Conservation (phyloP, 495 filamentous ascomycete species). For the Aeminium ludgeri region DNA sequence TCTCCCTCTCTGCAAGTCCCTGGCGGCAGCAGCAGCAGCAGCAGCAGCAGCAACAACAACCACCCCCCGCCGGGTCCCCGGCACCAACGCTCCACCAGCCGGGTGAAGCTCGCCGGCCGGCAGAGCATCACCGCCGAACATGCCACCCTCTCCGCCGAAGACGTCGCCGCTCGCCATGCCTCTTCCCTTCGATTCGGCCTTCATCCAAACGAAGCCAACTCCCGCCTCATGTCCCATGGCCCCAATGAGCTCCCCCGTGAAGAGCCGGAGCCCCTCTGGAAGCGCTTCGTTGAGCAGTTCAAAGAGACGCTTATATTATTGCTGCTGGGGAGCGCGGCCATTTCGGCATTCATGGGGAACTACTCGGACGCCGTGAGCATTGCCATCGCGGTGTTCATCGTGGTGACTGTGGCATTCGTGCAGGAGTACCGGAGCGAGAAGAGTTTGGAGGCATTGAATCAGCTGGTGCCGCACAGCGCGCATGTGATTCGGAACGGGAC, state of each 20-base stretch:
- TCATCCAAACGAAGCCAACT: conserved; percentile 58
- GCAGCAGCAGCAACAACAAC: no score
- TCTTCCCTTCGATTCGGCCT: conserved; percentile 76
- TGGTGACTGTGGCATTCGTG: conserved; percentile 88
- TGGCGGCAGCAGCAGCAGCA: no score
- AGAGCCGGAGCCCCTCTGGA: conserved; percentile 81
- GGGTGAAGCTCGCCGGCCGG: conserved; percentile 10
- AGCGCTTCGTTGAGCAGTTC: conserved; percentile 92
- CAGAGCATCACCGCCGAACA: conserved; percentile 44
- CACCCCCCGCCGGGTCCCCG: neutral
- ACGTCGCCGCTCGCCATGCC: conserved; percentile 60
- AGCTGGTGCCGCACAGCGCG: conserved; percentile 84
- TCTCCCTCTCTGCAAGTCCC: no score
- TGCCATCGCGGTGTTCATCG: conserved; percentile 83
- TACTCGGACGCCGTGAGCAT: conserved; percentile 94
- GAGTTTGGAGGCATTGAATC: conserved; percentile 85
- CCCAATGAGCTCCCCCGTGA: conserved; percentile 91
- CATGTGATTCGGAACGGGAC: conserved; percentile 52
- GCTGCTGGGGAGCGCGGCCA: conserved; percentile 74
- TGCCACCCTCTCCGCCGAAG: conserved; percentile 48
- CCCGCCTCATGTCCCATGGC: conserved; percentile 63
- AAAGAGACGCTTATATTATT: conserved; percentile 78
- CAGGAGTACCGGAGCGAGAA: conserved; percentile 98
- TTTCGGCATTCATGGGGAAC: conserved; percentile 87
- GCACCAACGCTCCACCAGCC: conserved; percentile 5